Conservation (phyloP, 257 asterid genomes). For the Paulownia fortunei region DNA sequence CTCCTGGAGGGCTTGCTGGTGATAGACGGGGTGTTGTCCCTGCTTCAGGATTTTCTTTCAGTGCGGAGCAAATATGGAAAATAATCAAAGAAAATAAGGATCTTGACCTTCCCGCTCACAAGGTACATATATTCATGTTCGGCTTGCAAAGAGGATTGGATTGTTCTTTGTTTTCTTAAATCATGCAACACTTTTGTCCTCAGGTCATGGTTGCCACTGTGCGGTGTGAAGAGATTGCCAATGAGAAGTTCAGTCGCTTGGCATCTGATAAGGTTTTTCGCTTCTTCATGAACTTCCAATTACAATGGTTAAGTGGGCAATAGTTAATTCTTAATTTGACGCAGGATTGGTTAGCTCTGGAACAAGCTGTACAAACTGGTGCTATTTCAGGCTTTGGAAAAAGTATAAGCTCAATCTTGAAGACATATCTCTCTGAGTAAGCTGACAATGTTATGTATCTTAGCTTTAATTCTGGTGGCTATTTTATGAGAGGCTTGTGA, state of each 20-base stretch:
- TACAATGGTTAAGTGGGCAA: background rate
- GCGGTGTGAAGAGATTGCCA: conserved; percentile 67
- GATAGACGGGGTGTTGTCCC: conserved; percentile 65
- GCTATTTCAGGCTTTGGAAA: conserved; percentile 52
- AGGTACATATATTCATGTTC: conserved; percentile 33
- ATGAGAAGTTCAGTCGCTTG: conserved; percentile 49
- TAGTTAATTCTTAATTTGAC: conserved; percentile 21
- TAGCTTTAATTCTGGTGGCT: background rate
- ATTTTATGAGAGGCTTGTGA: background rate
- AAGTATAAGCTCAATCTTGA: conserved; percentile 51
- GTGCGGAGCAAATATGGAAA: conserved; percentile 59
- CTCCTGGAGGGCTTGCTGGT: conserved; percentile 67
- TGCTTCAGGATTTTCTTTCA: conserved; percentile 59
- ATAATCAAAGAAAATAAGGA: conserved; percentile 65
- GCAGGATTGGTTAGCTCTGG: conserved; percentile 56
- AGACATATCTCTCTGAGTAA: conserved; percentile 55
- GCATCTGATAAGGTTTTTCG: conserved; percentile 46
- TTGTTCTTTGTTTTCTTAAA: background rate
- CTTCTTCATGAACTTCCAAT: conserved; percentile 22
- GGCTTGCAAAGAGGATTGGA: background rate
- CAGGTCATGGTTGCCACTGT: conserved; percentile 72
- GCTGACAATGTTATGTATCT: conserved; percentile 15
- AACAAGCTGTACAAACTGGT: conserved; percentile 49
- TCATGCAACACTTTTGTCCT: conserved; percentile 10
- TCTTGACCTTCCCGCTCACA: conserved; percentile 67